A percentile compares a stretch with the other conserved stretches of the same genome.
phyloP scores from a whole-genome alignment of 2,329 filamentous ascomycete species.

The Aspergillus sclerotialis region DNA sequence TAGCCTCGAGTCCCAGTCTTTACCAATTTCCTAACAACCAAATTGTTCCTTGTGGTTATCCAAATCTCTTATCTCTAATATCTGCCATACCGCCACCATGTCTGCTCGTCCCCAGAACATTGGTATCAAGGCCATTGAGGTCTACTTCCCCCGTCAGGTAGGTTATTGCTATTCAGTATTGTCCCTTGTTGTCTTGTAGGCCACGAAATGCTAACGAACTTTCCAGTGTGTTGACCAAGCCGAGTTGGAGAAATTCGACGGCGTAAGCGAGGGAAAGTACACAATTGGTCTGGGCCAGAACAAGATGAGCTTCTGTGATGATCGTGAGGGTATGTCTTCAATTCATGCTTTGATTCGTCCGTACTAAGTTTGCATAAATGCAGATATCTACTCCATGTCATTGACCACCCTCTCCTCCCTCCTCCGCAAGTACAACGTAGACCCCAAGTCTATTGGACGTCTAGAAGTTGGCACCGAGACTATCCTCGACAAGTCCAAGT shows the following conservation, averaged over 20 bases:
- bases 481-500: conserved; percentile 83
- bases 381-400: conserved; percentile 82
- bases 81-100: conserved; percentile 45
- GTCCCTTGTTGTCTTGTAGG: conserved; percentile 5
- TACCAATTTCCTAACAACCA: background rate
- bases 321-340: conserved; percentile 63
- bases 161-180: conserved; percentile 24
- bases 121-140: conserved; percentile 87
- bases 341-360: background rate
- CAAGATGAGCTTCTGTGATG: conserved; percentile 88
- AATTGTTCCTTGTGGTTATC: conserved; percentile 1
- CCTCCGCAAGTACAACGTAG: conserved; percentile 75
- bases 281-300: conserved; percentile 87
- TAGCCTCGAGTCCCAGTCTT: background rate
- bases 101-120: conserved; percentile 75
- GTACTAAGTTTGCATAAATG: conserved; percentile 6
- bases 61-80: conserved; percentile 1
- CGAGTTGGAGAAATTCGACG: conserved; percentile 81
- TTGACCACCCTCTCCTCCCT: conserved; percentile 72
- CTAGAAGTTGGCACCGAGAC: conserved; percentile 84
- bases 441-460: conserved; percentile 68
- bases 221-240: conserved; percentile 72
- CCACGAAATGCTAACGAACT: conserved; percentile 8
- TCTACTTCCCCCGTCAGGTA: conserved; percentile 83
- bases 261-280: conserved; percentile 75